Percentiles rank a stretch among this genome's conserved stretches.
These are phyloP conservation scores for Starmerella vaccinii DNA, from an alignment of 805 yeast species.

Conservation along the genomic window DNA sequence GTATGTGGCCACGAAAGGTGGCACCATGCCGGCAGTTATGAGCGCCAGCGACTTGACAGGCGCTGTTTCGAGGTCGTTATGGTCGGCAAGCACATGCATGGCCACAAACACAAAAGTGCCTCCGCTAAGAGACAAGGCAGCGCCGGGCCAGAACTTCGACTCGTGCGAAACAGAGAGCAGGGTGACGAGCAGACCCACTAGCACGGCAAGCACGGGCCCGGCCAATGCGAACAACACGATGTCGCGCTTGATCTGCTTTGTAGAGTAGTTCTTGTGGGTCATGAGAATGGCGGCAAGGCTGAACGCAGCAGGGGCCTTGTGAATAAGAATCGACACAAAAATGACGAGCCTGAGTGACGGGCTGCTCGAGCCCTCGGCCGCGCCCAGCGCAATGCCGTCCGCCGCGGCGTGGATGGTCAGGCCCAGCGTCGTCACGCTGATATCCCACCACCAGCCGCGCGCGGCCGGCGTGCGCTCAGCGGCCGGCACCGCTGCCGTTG, in stretches of 20 bases:
- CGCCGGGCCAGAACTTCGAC: constrained; percentile 37
- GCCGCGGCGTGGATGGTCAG: constrained; percentile 55
- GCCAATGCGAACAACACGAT: constrained; percentile 44
- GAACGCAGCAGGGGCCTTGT: constrained; percentile 67
- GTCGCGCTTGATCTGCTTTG: constrained; percentile 32
- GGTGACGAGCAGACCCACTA: constrained; percentile 38
- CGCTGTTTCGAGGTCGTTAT: not conserved
- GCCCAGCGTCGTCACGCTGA: constrained; percentile 47
- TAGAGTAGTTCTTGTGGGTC: constrained; percentile 20
- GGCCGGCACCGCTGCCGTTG: not conserved
- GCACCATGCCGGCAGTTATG: constrained; percentile 16
- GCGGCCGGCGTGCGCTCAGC: not conserved
- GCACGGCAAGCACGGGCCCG: constrained; percentile 53
- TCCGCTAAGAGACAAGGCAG: constrained; percentile 49
- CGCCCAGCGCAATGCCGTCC: constrained; percentile 66
- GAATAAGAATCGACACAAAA: constrained; percentile 52
- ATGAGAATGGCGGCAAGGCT: constrained; percentile 49
- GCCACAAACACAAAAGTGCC: constrained; percentile 69
- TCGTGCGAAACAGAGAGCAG: not conserved
- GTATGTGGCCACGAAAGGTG: constrained; percentile 22
- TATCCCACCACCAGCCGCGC: constrained; percentile 17
- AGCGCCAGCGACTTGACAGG: constrained; percentile 4
- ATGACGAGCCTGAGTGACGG: constrained; percentile 38
- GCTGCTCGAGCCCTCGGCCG: constrained; percentile 37
- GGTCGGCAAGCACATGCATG: constrained; percentile 39